Evolutionary conservation across 129 eudicot species (phyloP), one percentile per base, ranked within the genome.

Genomic region (Apium graveolens): DNA sequence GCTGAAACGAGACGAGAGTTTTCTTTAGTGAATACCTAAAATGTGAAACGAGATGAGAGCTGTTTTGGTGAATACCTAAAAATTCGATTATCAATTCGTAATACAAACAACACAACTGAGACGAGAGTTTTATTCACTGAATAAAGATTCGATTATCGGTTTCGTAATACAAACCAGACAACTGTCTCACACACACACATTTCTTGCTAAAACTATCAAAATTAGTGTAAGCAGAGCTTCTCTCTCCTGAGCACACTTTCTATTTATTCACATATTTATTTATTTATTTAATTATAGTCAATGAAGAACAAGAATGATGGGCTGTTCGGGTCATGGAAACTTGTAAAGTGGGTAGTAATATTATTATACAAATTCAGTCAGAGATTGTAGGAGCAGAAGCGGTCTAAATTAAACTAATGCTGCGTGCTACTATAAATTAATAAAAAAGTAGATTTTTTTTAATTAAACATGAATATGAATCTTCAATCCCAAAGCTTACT

Each of bases 401-500:
- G 68, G 26, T 60, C 68, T n/a, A 70, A 70, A 70, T 17, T 70
- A 34, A 70, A 34, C 26, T 37, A 70, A 21, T 70, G 75, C 46
- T 68, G 73, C n/a, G 41, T 35, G 73, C 73, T 68, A 14, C 41
- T 31, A 2, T 31, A 66, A 29, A 27, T 66, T 3, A 12, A 12
- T 27, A 12, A 29, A 27, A 11, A 66, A 31, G 13, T 16, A 26
- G 24, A 16, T 14, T 13, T 4, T 16, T 17, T 0, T 46, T 17
- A 11, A 31, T 34, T 29, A 68, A 14, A 32, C 42, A 68, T 29
- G 73, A 76, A 70, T 77, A 68, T 29, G 73, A 76, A 70, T 77
- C 73, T 66, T 43, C 80, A 53, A 81, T 81, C 84, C 84, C 84
- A 4, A 81, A 48, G 76, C 9, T 62, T 62, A 38, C 48, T 34